Conservation (phyloP, 2,329 filamentous ascomycete genomes). For the Ceratocystiopsis sp. region DNA sequence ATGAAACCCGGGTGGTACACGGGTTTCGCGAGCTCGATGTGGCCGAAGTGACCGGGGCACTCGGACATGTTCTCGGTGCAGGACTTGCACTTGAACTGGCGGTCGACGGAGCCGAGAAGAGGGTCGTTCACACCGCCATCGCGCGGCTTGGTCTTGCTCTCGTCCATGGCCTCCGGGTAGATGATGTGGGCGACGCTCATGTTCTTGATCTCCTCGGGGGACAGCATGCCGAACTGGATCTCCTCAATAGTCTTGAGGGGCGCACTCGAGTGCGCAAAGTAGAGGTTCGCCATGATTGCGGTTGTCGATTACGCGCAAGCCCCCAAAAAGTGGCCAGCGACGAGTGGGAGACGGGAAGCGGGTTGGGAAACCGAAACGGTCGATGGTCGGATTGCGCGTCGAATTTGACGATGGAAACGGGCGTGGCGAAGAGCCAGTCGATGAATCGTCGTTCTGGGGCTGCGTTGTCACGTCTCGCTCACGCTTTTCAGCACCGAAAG, state of each 20-base stretch:
- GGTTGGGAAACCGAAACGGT: no score
- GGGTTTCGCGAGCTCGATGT: slow-evolving; percentile 92
- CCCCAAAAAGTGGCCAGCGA: no score
- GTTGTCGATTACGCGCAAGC: no score
- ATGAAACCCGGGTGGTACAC: slow-evolving; percentile 94
- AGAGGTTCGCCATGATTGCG: slow-evolving; percentile 71
- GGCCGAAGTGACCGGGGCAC: slow-evolving; percentile 95
- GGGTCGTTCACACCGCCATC: slow-evolving; percentile 90
- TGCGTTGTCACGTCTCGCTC: no score
- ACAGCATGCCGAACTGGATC: slow-evolving; percentile 96
- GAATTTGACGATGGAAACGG: no score
- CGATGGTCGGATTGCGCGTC: no score
- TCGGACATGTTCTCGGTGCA: slow-evolving; percentile 92
- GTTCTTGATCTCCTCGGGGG: slow-evolving; percentile 96
- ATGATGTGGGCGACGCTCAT: slow-evolving; percentile 95
- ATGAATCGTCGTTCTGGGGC: no score
- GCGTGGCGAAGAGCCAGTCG: no score
- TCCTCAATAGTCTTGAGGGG: slow-evolving; percentile 95
- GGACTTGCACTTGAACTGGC: slow-evolving; percentile 87
- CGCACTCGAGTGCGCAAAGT: slow-evolving; percentile 82
- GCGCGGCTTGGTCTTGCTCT: slow-evolving; percentile 77
- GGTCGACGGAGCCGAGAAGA: slow-evolving; percentile 88
- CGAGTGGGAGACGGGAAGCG: no score
- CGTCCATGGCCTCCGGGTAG: slow-evolving; percentile 99
- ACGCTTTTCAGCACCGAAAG: no score